Base-by-base conservation (phyloP, 1,284 basidiomycete species). In the Peniophora sp. region DNA sequence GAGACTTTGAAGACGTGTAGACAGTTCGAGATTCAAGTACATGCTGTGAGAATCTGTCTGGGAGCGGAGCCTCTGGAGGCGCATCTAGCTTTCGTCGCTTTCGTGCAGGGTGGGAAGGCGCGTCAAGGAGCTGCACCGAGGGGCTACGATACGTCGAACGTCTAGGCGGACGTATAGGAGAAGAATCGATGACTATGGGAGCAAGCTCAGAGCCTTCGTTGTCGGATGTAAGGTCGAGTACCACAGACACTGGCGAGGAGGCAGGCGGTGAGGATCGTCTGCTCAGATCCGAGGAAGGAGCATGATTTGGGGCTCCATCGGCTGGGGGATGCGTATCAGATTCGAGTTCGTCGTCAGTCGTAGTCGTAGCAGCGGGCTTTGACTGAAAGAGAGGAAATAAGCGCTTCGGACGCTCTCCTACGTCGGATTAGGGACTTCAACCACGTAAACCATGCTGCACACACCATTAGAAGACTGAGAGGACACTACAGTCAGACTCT, bases 11-110 rank as follows among this genome's bases (percentile, higher is more conserved):
- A 55, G 20, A 39, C 8, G 32, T 39, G 25, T 32, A 12, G 12
- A 32, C 27, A 32, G 2, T 59, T 61, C 43, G 57, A 58, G 68
- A 63, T 36, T 81, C 83, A 57, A 73, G 77, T 53, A 85, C 73
- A 64, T 89, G 86, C 58, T 86, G 85, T n/a, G 65, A 70, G 23
- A 69, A 67, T 48, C 57, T 58, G 56, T 68, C 65, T 34, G 86
- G 85, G 58, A 75, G 77, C 10, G 79, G 75, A 1, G 68, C 68
- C 20, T 60, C 56, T 47, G 57, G 45, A 17, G 20, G 20, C 25
- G 43, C 2, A 10, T 47, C 22, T 20, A 10, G n/a, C 44, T 50
- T 52, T 35, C 19, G 36, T 8, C 45, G 43, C 20, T 51, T 57
- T 32, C 43, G 35, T 27, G 44, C 50, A 23, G 19, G 36, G 8